Conservation (phyloP, 495 filamentous ascomycete species). For the Venustampulla echinocandica region DNA sequence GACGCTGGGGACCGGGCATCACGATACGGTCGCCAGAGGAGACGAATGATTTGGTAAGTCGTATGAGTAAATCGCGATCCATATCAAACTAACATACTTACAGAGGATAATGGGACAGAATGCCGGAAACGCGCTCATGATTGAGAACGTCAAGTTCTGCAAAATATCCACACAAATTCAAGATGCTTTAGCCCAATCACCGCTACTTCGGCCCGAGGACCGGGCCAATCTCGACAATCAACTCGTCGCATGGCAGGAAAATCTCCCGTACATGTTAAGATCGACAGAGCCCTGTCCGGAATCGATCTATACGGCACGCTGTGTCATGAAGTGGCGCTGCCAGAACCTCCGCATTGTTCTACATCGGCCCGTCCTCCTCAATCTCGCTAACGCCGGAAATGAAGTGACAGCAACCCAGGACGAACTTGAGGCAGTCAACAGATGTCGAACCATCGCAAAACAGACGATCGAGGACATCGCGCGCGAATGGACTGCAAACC, state of each 20-base stretch:
- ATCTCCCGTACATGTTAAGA: slow-evolving; percentile 61
- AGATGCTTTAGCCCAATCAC: slow-evolving; percentile 61
- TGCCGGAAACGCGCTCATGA: slow-evolving; percentile 58
- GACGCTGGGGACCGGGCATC: slow-evolving; percentile 63
- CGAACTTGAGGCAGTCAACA: slow-evolving; percentile 59
- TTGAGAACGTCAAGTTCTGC: slow-evolving; percentile 73
- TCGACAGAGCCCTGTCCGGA: slow-evolving; percentile 63
- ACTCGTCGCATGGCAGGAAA: slow-evolving; percentile 62
- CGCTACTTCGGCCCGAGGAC: slow-evolving; percentile 56
- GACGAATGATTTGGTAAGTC: slow-evolving; percentile 16
- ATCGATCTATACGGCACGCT: slow-evolving; percentile 57
- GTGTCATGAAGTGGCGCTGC: slow-evolving; percentile 77
- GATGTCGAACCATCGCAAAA: slow-evolving; percentile 59
- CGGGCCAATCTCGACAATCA: slow-evolving; percentile 56
- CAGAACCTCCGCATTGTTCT: slow-evolving; percentile 71
- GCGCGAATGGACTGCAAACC: slow-evolving; percentile 57
- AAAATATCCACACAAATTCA: slow-evolving; percentile 72
- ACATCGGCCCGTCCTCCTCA: slow-evolving; percentile 66
- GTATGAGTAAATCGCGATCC: not conserved
- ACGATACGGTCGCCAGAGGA: slow-evolving; percentile 58
- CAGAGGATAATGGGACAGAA: slow-evolving; percentile 43
- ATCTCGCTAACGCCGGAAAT: slow-evolving; percentile 50
- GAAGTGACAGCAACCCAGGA: slow-evolving; percentile 55
- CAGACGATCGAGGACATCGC: slow-evolving; percentile 64
- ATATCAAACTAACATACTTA: not conserved